Percentiles rank a stretch among this genome's conserved stretches.
These are phyloP conservation scores for Inosperma sp. DNA, from an alignment of 768 basidiomycete species.

Conservation along the genomic window DNA sequence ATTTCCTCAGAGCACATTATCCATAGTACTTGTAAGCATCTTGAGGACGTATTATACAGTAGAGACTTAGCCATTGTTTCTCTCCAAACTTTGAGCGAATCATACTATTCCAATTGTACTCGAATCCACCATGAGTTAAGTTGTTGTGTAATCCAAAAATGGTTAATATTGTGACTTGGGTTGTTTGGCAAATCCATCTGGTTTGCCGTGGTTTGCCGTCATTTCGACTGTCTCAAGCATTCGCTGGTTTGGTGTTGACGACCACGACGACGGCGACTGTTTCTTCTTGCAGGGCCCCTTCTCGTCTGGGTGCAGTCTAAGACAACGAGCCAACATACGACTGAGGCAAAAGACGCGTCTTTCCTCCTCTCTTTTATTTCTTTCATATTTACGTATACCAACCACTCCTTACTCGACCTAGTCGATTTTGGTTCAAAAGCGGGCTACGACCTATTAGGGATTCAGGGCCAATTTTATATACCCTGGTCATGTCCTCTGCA, in stretches of 20 bases:
- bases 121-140: no score
- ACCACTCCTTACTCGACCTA: conserved; percentile 16
- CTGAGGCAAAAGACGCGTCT: conserved; percentile 31
- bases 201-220: conserved; percentile 20
- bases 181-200: conserved; percentile 17
- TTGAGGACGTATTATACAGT: no score
- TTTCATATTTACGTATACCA: conserved; percentile 23
- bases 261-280: conserved; percentile 35
- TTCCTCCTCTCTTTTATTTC: conserved; percentile 32
- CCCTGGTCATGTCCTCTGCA: conserved; percentile 45
- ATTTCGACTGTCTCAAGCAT: background rate
- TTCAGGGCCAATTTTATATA: conserved; percentile 20
- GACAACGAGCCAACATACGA: conserved; percentile 21
- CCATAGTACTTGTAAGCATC: no score
- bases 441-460: conserved; percentile 18
- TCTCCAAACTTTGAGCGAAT: no score
- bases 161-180: conserved; percentile 1
- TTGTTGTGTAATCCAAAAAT: no score
- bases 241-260: conserved; percentile 30
- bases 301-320: conserved; percentile 30
- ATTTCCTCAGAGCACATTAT: no score
- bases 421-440: conserved; percentile 12
- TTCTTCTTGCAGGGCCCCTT: conserved; percentile 30
- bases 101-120: no score
- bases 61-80: no score